Base-by-base conservation (phyloP, 441 rosid species). In the Gossypium laxum region DNA sequence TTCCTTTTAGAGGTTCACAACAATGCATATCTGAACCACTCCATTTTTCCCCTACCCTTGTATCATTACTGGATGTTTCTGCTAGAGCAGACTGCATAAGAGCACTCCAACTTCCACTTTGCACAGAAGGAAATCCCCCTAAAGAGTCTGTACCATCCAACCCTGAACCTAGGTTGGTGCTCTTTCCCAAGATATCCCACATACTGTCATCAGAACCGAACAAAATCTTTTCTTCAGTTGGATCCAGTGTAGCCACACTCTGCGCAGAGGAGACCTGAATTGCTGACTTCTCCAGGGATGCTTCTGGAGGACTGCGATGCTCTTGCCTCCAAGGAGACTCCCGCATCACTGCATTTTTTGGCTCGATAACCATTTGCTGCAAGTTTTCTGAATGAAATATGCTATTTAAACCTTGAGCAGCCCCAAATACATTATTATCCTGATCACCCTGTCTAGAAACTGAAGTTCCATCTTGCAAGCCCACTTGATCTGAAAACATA, bases 61-160 rank as follows among this genome's bases (percentile, higher is more conserved):
- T 59, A 72, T 84, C 83, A 72, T 74, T 80, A 59, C 83, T 76
- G 19, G 88, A 83, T 45, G 91, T 76, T 83, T 89, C 94, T 67
- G 89, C 90, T 14, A 89, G 85, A 66, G 94, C 94, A 77, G 94
- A 89, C 83, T 87, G 97, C 98, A 93, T 93, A 72, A 93, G 98
- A 75, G 98, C 97, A 83, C 98, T 91, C 98, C 97, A 93, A 77
- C 94, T 88, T 77, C 98, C 98, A 84, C 91, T 87, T 75, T 90
- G 96, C 75, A 87, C 11, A 15, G 95, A 88, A 69, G 96, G 84
- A 74, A 82, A 75, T 67, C 86, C 78, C 74, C 88, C 82, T 28
- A 60, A 65, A 60, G 72, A 30, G 59, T 85, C 91, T 7, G 85
- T 34, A 67, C 75, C 79, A 73, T 83, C 92, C 70, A 86, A 67